Conservation (phyloP, 2,329 filamentous ascomycete genomes). For the Periconia macrospinosa region DNA sequence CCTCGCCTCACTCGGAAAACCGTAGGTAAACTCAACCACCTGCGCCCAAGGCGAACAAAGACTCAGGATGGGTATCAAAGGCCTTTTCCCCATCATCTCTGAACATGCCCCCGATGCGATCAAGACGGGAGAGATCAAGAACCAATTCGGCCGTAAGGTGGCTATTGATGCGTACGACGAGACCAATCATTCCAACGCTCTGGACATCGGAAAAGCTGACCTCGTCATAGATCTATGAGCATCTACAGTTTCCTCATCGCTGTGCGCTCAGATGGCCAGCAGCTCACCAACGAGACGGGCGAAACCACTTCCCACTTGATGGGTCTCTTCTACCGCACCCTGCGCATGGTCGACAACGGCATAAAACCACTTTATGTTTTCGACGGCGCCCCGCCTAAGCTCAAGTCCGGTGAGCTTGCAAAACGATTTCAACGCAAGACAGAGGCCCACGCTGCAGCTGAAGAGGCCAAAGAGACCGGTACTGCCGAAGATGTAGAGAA, state of each 20-base stretch:
- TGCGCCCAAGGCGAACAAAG: background rate
- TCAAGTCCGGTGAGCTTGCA: slow-evolving; percentile 95
- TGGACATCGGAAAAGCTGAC: slow-evolving; percentile 11
- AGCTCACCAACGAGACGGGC: slow-evolving; percentile 91
- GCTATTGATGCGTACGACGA: slow-evolving; percentile 71
- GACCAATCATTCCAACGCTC: background rate
- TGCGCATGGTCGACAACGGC: slow-evolving; percentile 97
- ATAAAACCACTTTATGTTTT: slow-evolving; percentile 99
- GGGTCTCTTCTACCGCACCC: slow-evolving; percentile 99
- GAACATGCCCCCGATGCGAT: slow-evolving; percentile 94
- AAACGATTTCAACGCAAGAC: slow-evolving; percentile 95
- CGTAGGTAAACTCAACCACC: background rate
- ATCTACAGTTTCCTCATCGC: slow-evolving; percentile 99
- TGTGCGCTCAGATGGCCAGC: slow-evolving; percentile 93
- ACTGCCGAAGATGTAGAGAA: slow-evolving; percentile 98
- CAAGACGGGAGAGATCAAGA: slow-evolving; percentile 98
- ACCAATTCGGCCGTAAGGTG: slow-evolving; percentile 97
- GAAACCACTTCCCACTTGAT: slow-evolving; percentile 98
- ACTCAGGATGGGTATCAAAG: slow-evolving; percentile 43
- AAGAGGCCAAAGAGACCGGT: slow-evolving; percentile 95
- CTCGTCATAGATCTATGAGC: slow-evolving; percentile 77
- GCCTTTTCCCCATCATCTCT: slow-evolving; percentile 53
- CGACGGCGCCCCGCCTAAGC: slow-evolving; percentile 92
- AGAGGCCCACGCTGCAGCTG: slow-evolving; percentile 84
- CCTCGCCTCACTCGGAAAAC: background rate